Base-by-base conservation (phyloP, 805 yeast species). In the Saturnispora ahearnii region DNA sequence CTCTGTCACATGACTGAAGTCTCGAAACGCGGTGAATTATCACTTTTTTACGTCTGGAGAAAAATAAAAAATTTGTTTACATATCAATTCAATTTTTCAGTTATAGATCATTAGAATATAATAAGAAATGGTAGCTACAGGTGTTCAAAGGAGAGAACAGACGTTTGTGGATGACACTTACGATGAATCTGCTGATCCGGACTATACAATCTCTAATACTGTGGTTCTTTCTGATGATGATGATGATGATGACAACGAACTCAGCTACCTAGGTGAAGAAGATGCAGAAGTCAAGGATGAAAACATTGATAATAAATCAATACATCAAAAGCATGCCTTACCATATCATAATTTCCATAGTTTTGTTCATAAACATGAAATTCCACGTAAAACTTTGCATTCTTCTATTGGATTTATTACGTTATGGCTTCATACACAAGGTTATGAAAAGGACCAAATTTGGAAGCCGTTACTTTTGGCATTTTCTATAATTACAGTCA, bases 371-470 rank as follows among this genome's bases (percentile, higher is more conserved):
- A 84, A 84, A 60, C 89, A 93, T 62, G 99, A 93, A 66, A 71
- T 93, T 15, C 95, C 96, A 4, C 77, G 99, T 60, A 93, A 93
- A 65, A 68, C 77, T 3, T 79, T 93, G 52, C 99, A 93, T 64
- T 85, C 91, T 8, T 84, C 93, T 1, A 88, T 90, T 45, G 99
- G 97, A 0, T 76, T 89, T 55, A 57, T 90, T 41, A 82, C 97
- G 2, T 66, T 93, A 37, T 83, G 76, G 58, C 68, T 87, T 32
- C 91, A 89, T 64, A 74, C 84, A 0, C 61, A 66, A 40, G 89
- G 90, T 9, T 69, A 74, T 10, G 74, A 77, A 52, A 76, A 76
- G 18, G 62, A 65, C 5, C 74, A 77, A 53, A 76, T 90, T n/a
- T 76, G 82, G 10, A 66, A 73, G 21, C 85, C 84, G 0, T 72